phyloP scores from a whole-genome alignment of 140 eudicot genomes.

The Anethum foeniculum region DNA sequence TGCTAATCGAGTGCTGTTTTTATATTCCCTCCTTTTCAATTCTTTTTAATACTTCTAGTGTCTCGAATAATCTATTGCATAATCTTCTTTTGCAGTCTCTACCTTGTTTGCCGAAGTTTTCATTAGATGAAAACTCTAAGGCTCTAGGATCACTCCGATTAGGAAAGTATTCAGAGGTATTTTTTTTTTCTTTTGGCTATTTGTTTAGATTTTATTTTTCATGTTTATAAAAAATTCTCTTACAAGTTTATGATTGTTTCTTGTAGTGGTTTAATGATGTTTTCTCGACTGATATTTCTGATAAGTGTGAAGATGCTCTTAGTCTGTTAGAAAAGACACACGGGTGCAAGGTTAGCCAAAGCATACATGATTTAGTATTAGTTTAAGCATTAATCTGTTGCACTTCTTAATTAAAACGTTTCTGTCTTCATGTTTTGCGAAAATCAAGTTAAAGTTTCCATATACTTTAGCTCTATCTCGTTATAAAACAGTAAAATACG shows the following conservation, averaged over 20 bases:
- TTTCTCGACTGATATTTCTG: slow-evolving; percentile 74
- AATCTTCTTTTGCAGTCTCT: slow-evolving; percentile 38
- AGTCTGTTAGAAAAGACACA: slow-evolving; percentile 49
- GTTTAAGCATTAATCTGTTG: neutral
- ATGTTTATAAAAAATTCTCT: slow-evolving; percentile 3
- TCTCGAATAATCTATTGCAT: neutral
- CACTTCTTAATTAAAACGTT: neutral
- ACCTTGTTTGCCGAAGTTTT: slow-evolving; percentile 73
- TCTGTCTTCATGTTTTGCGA: neutral
- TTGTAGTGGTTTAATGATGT: slow-evolving; percentile 97
- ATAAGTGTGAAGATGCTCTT: slow-evolving; percentile 75
- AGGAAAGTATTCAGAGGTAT: slow-evolving; percentile 92
- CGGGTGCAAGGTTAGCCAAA: slow-evolving; percentile 61
- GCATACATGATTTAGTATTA: neutral
- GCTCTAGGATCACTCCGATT: slow-evolving; percentile 54
- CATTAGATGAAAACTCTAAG: slow-evolving; percentile 34
- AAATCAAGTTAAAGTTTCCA: neutral
- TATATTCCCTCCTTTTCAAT: neutral
- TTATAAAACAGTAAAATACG: neutral
- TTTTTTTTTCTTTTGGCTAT: slow-evolving; percentile 10
- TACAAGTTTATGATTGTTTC: slow-evolving; percentile 4
- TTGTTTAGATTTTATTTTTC: neutral
- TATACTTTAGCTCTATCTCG: neutral
- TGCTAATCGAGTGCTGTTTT: neutral
- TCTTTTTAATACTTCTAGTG: neutral